Conservation (phyloP, 208 protist genomes). For the Leishmania amazonensis region DNA sequence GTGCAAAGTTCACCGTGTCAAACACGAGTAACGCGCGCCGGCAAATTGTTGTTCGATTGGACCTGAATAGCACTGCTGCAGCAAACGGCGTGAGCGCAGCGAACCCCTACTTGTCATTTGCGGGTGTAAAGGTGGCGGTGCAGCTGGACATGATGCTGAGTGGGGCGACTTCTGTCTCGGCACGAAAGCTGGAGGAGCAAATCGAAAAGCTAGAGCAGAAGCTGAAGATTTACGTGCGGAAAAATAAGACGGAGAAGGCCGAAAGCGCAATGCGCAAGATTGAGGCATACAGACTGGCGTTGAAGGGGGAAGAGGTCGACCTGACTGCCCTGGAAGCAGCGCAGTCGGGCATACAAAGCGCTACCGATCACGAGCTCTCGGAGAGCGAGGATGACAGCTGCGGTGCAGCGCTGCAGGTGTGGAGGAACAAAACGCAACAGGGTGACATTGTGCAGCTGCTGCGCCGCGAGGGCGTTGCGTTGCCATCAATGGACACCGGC, state of each 20-base stretch:
- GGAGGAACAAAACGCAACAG: conserved; percentile 31
- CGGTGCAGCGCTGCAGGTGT: conserved; percentile 17
- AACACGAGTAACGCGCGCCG: conserved; percentile 79
- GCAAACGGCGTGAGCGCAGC: conserved; percentile 16
- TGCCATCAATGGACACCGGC: conserved; percentile 76
- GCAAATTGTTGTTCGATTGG: conserved; percentile 59
- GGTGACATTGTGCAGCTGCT: conserved; percentile 56
- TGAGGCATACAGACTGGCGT: conserved; percentile 53
- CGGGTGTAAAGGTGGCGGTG: conserved; percentile 70
- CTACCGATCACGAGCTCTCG: conserved; percentile 57
- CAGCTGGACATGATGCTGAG: conserved; percentile 76
- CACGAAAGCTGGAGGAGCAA: conserved; percentile 83
- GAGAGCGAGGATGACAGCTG: conserved; percentile 72
- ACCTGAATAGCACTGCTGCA: conserved; percentile 32
- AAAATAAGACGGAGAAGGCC: conserved; percentile 87
- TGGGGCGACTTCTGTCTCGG: conserved; percentile 57
- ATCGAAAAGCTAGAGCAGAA: conserved; percentile 92
- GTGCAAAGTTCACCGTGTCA: conserved; percentile 67
- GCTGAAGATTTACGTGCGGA: conserved; percentile 84
- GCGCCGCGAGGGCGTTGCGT: conserved; percentile 62
- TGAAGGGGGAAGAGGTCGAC: conserved; percentile 76
- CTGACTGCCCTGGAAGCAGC: conserved; percentile 38
- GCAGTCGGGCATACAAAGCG: conserved; percentile 17
- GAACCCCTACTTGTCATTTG: conserved; percentile 56
- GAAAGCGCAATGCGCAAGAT: conserved; percentile 64